Evolutionary conservation across 352 stramenopile genomes (phyloP), one percentile per base, ranked within the genome.

Genomic region (Phytophthora citrophthora): DNA sequence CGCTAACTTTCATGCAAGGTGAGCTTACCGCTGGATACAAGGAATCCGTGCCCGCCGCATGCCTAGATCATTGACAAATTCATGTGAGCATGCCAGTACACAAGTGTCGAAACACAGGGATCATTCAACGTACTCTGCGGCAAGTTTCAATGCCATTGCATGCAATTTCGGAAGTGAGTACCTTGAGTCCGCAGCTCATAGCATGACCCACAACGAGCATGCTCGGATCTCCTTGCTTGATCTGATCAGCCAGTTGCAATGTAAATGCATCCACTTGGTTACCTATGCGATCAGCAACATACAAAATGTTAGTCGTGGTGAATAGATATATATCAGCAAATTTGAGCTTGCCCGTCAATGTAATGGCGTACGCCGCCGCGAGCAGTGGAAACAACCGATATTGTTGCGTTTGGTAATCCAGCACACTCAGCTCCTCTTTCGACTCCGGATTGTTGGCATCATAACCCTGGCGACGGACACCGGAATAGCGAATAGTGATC

Each of bases 341-440:
- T 2, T 2, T n/a, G 45, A 27, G 20, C 20, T 43, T 46, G 80
- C 74, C 79, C 6, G 65, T 86, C 32, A 89, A 45, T 82, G 75
- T 96, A 84, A 81, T 97, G 79, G 90, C 94, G 65, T 98, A 98
- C 10, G 92, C 89, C 5, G 82, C 78, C 11, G 95, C 95, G 31
- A 99, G 65, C 38, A 97, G 71, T 27, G 95, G 94, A 31, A 99
- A 81, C 12, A 99, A 79, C 16, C 95, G 91, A 74, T 98, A 96
- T 71, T 98, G 95, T 72, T 99, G 95, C 70, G 94, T 93, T 50
- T 95, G 92, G 69, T 98, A 98, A 61, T 99, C 94, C 39, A 99
- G 72, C 59, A 99, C 88, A 64, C 96, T 93, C 16, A 91, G 52
- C 71, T 98, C 94, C 1, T 74, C 69, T 23, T 72, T 83, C 0